phyloP scores from a whole-genome alignment of 176 grass and related monocot genomes.

The Carex kokanica region DNA sequence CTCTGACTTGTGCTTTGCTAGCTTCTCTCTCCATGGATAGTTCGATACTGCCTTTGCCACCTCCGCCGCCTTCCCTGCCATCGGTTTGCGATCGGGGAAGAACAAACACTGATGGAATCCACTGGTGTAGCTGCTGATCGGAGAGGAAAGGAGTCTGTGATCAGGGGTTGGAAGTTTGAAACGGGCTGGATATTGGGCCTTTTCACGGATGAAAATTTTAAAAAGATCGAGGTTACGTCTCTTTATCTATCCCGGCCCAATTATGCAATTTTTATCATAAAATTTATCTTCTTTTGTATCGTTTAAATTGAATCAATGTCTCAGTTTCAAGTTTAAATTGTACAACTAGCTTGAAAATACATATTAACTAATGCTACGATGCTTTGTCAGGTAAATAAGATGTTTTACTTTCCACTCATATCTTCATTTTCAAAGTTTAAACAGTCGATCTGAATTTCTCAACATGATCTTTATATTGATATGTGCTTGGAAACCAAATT shows the following conservation, averaged over 20 bases:
- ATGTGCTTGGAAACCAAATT: no score
- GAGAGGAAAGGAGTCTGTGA: not conserved
- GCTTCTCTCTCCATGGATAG: slow-evolving; percentile 23
- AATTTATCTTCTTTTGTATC: no score
- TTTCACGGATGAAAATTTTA: not conserved
- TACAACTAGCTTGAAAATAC: no score
- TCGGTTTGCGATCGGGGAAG: not conserved
- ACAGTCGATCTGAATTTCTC: no score
- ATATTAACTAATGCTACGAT: no score
- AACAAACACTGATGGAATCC: not conserved
- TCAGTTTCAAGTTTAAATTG: no score
- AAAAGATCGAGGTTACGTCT: not conserved
- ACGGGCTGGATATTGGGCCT: not conserved
- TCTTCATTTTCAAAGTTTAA: no score
- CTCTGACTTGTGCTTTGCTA: slow-evolving; percentile 18
- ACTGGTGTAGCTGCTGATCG: not conserved
- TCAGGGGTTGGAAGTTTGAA: not conserved
- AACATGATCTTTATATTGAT: no score
- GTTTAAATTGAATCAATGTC: no score
- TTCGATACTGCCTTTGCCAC: slow-evolving; percentile 12
- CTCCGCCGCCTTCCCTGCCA: slow-evolving; percentile 22
- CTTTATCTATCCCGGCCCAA: not conserved
- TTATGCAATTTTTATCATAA: not conserved
- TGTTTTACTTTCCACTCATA: no score
- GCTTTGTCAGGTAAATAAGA: no score